Evolutionary conservation across 176 grass and related monocot species (phyloP), one percentile per base, ranked within the genome.

Genomic region (Bolboschoenus planiculmis): DNA sequence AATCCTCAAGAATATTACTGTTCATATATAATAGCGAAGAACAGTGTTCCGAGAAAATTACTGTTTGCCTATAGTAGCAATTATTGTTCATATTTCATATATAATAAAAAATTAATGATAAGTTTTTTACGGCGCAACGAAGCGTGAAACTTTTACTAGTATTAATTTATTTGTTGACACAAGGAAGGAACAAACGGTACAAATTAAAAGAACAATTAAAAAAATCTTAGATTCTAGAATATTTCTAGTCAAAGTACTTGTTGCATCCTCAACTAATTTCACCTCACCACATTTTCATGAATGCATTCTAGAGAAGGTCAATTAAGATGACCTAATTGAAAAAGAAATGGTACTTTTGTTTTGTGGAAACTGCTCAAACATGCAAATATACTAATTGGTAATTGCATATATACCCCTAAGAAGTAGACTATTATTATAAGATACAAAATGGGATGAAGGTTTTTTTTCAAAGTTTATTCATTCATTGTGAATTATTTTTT

Each of bases 271-370:
- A 35, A 78, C 74, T 78, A 78, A 80, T 59, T 80, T 81, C 53
- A 58, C 24, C 56, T 61, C 56, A 64, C 35, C 34, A 81, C 5
- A 43, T 40, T 48, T 84, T 33, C 21, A 20, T 36, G 58, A 54
- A 11, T 68, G 16, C 79, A 48, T 50, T 44, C 23, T 29, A 50
- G 71, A 11, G 23, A 75, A 50, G 78, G 63, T 86, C 85, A 86
- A 86, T 46, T 66, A 82, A 48, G 85, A 35, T 86, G 85, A 82
- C 78, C 78, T 31, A 72, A 75, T 64, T 74, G 29, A 23, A 71
- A 60, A 62, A 60, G 3, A 31, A 81, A 56, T 59, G 10, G 56
- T 21, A 37, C 10, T 61, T 84, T 30, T 39, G 34, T 67, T 16
- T 67, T 67, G 6, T 39, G 34, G 31, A 24, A 71, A 44, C 15